Evolutionary conservation across 805 yeast species (phyloP).

Genomic region (Osmozyma mogii): DNA sequence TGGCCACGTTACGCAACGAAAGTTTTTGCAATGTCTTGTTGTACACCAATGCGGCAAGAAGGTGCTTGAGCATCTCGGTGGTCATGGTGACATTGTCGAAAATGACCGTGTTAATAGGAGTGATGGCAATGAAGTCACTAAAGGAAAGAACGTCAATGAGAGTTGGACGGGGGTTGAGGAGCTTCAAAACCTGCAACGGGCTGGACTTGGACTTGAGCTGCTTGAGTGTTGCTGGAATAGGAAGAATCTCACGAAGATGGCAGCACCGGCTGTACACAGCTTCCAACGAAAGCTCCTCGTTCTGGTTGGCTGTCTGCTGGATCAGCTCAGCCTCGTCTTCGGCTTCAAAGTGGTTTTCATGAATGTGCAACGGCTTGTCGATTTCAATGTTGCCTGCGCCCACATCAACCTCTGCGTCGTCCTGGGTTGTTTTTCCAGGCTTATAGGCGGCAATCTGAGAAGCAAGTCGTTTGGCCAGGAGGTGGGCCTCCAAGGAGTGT

Average conservation of each 20-base stretch:
- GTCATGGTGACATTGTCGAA: conserved; percentile 52
- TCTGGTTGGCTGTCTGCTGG: too few relatives aligned
- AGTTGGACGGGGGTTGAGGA: conserved; percentile 53
- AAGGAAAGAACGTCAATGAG: conserved; percentile 49
- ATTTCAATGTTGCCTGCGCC: conserved; percentile 34
- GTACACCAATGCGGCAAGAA: conserved; percentile 38
- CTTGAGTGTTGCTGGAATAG: conserved; percentile 44
- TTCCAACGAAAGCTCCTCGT: conserved; percentile 34
- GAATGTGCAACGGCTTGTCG: conserved; percentile 64
- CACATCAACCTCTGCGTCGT: conserved; percentile 13
- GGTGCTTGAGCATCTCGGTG: conserved; percentile 44
- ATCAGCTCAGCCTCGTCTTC: conserved; percentile 8
- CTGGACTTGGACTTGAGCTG: conserved; percentile 44
- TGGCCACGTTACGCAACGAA: conserved; percentile 48
- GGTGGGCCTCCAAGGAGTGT: conserved; percentile 72
- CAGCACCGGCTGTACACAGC: conserved; percentile 43
- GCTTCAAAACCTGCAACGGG: conserved; percentile 47
- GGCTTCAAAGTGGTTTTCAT: conserved; percentile 44
- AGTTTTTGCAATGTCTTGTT: conserved; percentile 42
- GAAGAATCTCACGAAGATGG: conserved; percentile 41
- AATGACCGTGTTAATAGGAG: conserved; percentile 46
- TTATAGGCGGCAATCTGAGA: conserved; percentile 50
- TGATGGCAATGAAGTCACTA: conserved; percentile 48
- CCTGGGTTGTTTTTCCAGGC: conserved; percentile 10
- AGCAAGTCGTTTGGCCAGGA: conserved; percentile 63